phyloP scores from a whole-genome alignment of 495 filamentous ascomycete species.

The Alectoria sarmentosa region DNA sequence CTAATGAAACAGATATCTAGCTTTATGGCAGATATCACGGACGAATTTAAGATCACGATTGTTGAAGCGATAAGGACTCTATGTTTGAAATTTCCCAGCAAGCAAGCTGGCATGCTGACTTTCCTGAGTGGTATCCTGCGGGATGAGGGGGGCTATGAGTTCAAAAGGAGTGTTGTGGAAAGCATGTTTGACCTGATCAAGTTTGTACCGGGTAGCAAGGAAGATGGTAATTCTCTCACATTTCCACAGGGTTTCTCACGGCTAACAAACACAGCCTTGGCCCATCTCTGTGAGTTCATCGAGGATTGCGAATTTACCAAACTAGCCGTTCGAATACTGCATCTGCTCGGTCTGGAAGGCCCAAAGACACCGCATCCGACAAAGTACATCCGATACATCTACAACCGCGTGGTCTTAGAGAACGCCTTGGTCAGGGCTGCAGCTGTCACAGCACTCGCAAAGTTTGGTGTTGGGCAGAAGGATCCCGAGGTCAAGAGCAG shows the following conservation, averaged over 20 bases:
- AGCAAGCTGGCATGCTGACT: slow-evolving; percentile 94
- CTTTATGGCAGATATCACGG: slow-evolving; percentile 96
- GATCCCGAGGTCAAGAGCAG: slow-evolving; percentile 94
- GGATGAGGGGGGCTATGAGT: slow-evolving; percentile 97
- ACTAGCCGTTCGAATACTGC: slow-evolving; percentile 88
- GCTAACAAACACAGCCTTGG: slow-evolving; percentile 53
- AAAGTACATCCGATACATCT: slow-evolving; percentile 99
- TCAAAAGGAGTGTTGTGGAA: slow-evolving; percentile 95
- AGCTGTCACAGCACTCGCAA: slow-evolving; percentile 90
- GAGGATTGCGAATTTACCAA: slow-evolving; percentile 99
- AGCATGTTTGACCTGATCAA: slow-evolving; percentile 99
- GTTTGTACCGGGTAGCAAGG: slow-evolving; percentile 95
- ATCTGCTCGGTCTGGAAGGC: slow-evolving; percentile 88
- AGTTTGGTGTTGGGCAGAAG: slow-evolving; percentile 95
- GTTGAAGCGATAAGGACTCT: slow-evolving; percentile 95
- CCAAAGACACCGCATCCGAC: slow-evolving; percentile 93
- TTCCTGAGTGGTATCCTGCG: slow-evolving; percentile 93
- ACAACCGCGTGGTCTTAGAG: slow-evolving; percentile 96
- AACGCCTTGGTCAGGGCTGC: slow-evolving; percentile 94
- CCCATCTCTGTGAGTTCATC: slow-evolving; percentile 97
- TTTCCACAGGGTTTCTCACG: slow-evolving; percentile 1
- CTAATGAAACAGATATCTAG: slow-evolving; percentile 97
- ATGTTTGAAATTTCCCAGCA: slow-evolving; percentile 95
- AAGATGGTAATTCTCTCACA: slow-evolving; percentile 57
- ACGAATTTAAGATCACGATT: slow-evolving; percentile 99